Evolutionary conservation across 2,329 filamentous ascomycete genomes (phyloP).

Genomic region (Fusarium siculi): DNA sequence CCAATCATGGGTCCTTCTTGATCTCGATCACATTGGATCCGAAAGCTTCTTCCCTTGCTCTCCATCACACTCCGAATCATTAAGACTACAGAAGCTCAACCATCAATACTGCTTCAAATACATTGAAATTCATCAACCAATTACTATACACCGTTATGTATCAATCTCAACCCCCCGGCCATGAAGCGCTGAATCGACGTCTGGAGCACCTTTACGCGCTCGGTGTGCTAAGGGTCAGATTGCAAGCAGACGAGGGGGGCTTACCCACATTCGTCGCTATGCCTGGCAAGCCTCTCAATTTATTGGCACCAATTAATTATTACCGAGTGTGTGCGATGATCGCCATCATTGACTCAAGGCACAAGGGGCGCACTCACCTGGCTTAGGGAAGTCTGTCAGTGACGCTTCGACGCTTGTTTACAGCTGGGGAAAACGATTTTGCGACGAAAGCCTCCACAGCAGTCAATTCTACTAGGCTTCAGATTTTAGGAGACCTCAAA

Average conservation of each 20-base stretch:
- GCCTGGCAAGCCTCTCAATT: neutral
- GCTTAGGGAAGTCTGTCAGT: neutral
- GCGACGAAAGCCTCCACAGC: neutral
- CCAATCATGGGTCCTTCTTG: neutral
- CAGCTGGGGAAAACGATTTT: neutral
- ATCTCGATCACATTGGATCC: neutral
- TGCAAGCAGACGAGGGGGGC: neutral
- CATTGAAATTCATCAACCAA: neutral
- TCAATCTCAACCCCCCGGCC: neutral
- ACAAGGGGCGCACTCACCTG: neutral
- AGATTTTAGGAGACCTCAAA: neutral
- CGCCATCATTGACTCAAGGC: neutral
- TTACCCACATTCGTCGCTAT: neutral
- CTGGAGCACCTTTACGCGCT: neutral
- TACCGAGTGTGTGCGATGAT: neutral
- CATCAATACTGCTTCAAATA: neutral
- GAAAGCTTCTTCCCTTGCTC: neutral
- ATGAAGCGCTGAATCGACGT: neutral
- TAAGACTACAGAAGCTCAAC: neutral
- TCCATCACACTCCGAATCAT: neutral
- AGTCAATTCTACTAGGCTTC: neutral
- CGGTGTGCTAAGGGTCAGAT: neutral
- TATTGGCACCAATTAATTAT: neutral
- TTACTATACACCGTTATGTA: neutral
- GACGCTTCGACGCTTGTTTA: neutral